phyloP scores from a whole-genome alignment of 2,329 filamentous ascomycete species.

The Arthrobotrys musiformis region DNA sequence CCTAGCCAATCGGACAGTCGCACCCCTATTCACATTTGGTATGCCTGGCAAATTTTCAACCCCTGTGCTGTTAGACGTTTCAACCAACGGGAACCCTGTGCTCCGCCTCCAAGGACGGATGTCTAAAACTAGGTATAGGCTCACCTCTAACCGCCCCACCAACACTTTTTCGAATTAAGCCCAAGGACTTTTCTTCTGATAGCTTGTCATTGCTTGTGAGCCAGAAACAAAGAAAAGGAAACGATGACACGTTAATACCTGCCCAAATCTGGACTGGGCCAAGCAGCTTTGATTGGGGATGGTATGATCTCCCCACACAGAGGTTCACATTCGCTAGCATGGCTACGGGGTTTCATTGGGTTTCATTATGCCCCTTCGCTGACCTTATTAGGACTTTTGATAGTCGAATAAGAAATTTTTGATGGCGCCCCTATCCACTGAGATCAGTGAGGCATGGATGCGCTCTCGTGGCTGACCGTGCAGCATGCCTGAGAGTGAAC shows the following conservation, averaged over 20 bases:
- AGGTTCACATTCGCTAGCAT: constrained; percentile 39
- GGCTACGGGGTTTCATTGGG: constrained; percentile 54
- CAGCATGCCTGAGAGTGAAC: constrained; percentile 7
- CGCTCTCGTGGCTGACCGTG: constrained; percentile 40
- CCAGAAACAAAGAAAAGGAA: not conserved
- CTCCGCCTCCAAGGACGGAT: constrained; percentile 23
- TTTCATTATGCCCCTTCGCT: constrained; percentile 51
- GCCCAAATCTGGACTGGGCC: constrained; percentile 33
- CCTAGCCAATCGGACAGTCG: constrained; percentile 35
- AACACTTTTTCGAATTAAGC: constrained; percentile 31
- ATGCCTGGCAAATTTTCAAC: constrained; percentile 30
- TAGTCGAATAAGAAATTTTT: constrained; percentile 32
- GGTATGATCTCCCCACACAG: constrained; percentile 42
- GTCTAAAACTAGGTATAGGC: constrained; percentile 43
- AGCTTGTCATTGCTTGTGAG: constrained; percentile 15
- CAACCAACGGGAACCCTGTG: constrained; percentile 44
- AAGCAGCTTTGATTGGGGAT: constrained; percentile 45
- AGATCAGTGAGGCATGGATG: constrained; percentile 53
- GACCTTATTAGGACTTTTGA: constrained; percentile 39
- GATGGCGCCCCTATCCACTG: constrained; percentile 33
- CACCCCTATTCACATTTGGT: constrained; percentile 19
- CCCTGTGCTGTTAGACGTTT: constrained; percentile 46
- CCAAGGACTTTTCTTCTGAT: not conserved
- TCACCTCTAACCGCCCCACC: constrained; percentile 47
- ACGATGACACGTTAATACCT: constrained; percentile 40